Base-by-base conservation (phyloP, 352 stramenopile genomes). In the Phytophthora foliorum region DNA sequence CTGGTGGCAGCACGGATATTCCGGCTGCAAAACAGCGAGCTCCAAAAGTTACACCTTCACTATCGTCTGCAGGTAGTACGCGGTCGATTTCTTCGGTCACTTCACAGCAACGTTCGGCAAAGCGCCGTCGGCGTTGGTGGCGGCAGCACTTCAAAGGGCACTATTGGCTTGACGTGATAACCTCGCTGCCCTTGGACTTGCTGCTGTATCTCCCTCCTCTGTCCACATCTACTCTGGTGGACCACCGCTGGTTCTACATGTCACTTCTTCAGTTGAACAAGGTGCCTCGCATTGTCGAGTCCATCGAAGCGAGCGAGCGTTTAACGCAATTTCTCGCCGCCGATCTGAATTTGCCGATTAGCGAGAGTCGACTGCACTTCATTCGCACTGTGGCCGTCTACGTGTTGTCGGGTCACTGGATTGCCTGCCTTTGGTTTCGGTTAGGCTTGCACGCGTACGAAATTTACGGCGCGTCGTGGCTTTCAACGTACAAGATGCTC, bases 221-320 rank as follows among this genome's bases (percentile, higher is more conserved):
- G 4, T 50, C 63, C 2, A n/a, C 50, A 2, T 68, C 63, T 21
- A 7, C 8, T 13, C 17, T 81, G n/a, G 10, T 11, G 6, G 21
- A 72, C 17, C 53, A 82, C 14, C 63, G 69, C n/a, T 91, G 81
- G 82, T 87, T 80, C 57, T 90, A 88, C 57, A 63, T 89, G 21
- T 69, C 77, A 4, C 38, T 91, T 1, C 72, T 91, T 31, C 84
- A 91, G 54, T 60, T 83, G 25, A 90, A 90, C 70, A 91, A 92
- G 50, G 60, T 90, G 24, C 74, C 80, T 38, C 77, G 75, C 14
- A 84, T 89, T 36, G 60, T 75, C 19, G 64, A 86, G 58, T 65
- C 77, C 2, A 76, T 88, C 31, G 78, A 80, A 44, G 67, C 78
- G 3, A 90, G 80, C 24, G 81, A 89, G 48, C 69, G 81, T 3